A percentile compares a stretch with the other conserved stretches of the same genome.
These are phyloP conservation scores for Trichoderma sp. DNA, from an alignment of 2,329 filamentous ascomycete genomes.

Conservation along the genomic window DNA sequence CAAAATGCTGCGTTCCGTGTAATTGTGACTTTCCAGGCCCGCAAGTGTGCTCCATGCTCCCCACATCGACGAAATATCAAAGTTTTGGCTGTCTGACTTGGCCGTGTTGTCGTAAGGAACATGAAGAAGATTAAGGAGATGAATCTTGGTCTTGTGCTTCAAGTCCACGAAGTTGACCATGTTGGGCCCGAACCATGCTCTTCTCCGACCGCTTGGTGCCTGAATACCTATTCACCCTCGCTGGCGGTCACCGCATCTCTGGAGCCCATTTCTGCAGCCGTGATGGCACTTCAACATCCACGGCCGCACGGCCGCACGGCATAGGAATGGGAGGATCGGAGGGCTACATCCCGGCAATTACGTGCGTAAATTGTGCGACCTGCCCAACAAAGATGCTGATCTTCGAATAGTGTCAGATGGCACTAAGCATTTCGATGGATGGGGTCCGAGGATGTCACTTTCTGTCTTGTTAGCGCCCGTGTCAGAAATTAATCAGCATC, in stretches of 20 bases:
- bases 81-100: conserved; percentile 11
- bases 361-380: not conserved
- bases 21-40: conserved; percentile 19
- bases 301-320: not conserved
- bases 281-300: not conserved
- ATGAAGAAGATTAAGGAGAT: not conserved
- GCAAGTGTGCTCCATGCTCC: not conserved
- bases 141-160: not conserved
- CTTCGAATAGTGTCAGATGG: conserved; percentile 4
- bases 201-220: not conserved
- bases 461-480: conserved; percentile 14
- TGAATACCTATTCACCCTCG: not conserved
- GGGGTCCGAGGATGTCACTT: not conserved
- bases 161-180: not conserved
- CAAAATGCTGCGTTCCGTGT: not conserved
- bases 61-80: not conserved
- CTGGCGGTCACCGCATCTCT: not conserved
- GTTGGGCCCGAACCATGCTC: not conserved
- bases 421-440: not conserved
- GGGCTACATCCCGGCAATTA: not conserved
- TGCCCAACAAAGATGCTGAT: conserved; percentile 6
- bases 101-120: not conserved
- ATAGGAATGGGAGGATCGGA: not conserved
- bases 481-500: conserved; percentile 19
- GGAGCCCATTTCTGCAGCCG: not conserved